Base-by-base conservation (phyloP, 352 stramenopile species). In the Globisporangium abappressorium region DNA sequence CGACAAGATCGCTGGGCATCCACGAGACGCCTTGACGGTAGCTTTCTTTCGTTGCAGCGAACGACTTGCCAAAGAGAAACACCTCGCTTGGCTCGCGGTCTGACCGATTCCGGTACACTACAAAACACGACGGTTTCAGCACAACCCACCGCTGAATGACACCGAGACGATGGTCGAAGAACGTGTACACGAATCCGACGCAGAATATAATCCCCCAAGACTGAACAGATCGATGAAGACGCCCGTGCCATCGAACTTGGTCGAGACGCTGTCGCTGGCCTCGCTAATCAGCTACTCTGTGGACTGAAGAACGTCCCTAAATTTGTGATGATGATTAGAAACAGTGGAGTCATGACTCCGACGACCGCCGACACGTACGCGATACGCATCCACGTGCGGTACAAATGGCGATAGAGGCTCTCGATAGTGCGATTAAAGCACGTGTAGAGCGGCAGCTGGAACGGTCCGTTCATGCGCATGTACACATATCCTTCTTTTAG, bases 401-500 rank as follows among this genome's bases (percentile, higher is more conserved):
- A 95, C 63, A 93, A 67, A 78, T 94, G 88, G 15, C 88, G 82
- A 63, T 95, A 95, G 20, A 95, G 47, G 5, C 78, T 74, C 68
- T 95, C 88, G 63, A 95, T 91, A 14, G 83, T 92, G 56, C 79
- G 86, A 66, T 91, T 94, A 43, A 93, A 91, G 69, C 87, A 94
- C 53, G 82, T 87, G 70, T 95, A 93, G 9, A 95, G 75, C 61
- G 88, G 88, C 53, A 95, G 62, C 64, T 95, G 88, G 66, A 94
- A 93, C 53, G 88, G 79, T 63, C 88, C 88, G 71, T 94, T 95
- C 65, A 93, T 92, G 73, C 87, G 86, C 88, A 95, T 93, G 76
- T 95, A 86, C 57, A 93, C 88, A 68, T 95, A 95, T 18, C 88
- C 86, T 72, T 95, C 88, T 36, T 95, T 95, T n/a, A 94, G 65